These are phyloP conservation scores for Macadamia tetraphylla DNA, from an alignment of 164 flowering plant species.

Conservation along the genomic window DNA sequence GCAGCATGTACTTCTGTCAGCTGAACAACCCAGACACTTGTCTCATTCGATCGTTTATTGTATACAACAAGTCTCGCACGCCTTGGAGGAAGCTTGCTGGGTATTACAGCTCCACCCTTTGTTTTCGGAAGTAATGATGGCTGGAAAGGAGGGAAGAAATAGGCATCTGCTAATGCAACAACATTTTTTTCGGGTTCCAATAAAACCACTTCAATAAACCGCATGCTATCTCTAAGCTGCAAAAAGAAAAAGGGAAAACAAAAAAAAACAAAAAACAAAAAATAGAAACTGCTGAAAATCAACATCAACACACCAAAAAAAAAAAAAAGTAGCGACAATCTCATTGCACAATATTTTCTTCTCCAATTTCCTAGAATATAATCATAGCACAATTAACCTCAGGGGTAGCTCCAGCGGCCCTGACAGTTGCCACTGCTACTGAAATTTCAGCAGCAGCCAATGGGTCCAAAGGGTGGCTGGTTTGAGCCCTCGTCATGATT, in stretches of 20 bases:
- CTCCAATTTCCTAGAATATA: background rate
- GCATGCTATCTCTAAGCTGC: slow-evolving; percentile 89
- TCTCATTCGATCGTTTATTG: slow-evolving; percentile 76
- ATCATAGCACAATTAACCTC: slow-evolving; percentile 47
- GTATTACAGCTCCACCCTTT: slow-evolving; percentile 80
- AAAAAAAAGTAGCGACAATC: background rate
- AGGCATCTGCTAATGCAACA: slow-evolving; percentile 93
- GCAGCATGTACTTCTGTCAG: slow-evolving; percentile 85
- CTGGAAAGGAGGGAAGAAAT: slow-evolving; percentile 94
- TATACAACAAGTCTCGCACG: slow-evolving; percentile 77
- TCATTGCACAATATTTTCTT: background rate
- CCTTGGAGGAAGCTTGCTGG: slow-evolving; percentile 81
- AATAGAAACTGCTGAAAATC: no score
- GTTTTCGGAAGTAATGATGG: slow-evolving; percentile 77
- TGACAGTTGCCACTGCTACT: slow-evolving; percentile 86
- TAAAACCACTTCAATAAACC: slow-evolving; percentile 83
- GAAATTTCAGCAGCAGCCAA: slow-evolving; percentile 83
- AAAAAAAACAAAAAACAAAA: background rate
- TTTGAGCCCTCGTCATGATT: slow-evolving; percentile 58
- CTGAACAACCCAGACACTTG: slow-evolving; percentile 81
- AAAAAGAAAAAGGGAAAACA: slow-evolving; percentile 8
- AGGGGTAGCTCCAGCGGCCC: slow-evolving; percentile 95
- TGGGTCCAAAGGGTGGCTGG: slow-evolving; percentile 87
- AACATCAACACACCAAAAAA: slow-evolving; percentile 6
- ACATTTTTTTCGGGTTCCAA: slow-evolving; percentile 78